Evolutionary conservation across 2,329 filamentous ascomycete genomes (phyloP).

Genomic region (Talaromyces atroroseus): DNA sequence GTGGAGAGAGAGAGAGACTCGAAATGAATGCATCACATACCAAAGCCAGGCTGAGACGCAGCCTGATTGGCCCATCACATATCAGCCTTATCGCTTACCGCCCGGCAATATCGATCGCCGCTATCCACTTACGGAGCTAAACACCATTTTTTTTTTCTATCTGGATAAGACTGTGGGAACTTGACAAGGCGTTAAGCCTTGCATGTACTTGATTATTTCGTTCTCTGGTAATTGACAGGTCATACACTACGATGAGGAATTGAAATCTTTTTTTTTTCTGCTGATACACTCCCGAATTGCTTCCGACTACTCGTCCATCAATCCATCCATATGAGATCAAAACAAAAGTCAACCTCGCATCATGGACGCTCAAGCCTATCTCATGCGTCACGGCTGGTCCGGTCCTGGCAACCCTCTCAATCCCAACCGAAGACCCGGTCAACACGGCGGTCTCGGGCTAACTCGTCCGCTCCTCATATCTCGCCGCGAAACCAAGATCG

Average conservation of each 20-base stretch:
- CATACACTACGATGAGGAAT: background rate
- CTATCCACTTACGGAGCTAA: background rate
- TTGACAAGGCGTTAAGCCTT: too few species aligned
- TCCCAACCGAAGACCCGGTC: slow-evolving; percentile 46
- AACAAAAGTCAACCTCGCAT: background rate
- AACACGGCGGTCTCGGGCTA: slow-evolving; percentile 66
- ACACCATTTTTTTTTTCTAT: background rate
- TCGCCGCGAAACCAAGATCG: slow-evolving; percentile 74
- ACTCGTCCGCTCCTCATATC: slow-evolving; percentile 76
- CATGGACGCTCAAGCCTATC: slow-evolving; percentile 81
- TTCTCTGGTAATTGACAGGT: background rate
- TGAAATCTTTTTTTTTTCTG: background rate
- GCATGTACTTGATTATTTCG: background rate
- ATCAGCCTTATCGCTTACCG: background rate
- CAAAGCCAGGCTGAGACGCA: background rate
- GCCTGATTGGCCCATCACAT: background rate
- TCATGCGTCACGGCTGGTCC: slow-evolving; percentile 83
- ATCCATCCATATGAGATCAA: background rate
- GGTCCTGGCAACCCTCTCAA: slow-evolving; percentile 86
- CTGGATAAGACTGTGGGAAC: background rate
- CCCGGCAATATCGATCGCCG: slow-evolving; percentile 1
- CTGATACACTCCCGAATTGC: background rate
- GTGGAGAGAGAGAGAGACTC: background rate
- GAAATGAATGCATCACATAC: too few species aligned
- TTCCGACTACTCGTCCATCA: background rate